These are phyloP conservation scores for Alloteropsis semialata DNA, from an alignment of 176 grass and related monocot genomes.

Conservation along the genomic window DNA sequence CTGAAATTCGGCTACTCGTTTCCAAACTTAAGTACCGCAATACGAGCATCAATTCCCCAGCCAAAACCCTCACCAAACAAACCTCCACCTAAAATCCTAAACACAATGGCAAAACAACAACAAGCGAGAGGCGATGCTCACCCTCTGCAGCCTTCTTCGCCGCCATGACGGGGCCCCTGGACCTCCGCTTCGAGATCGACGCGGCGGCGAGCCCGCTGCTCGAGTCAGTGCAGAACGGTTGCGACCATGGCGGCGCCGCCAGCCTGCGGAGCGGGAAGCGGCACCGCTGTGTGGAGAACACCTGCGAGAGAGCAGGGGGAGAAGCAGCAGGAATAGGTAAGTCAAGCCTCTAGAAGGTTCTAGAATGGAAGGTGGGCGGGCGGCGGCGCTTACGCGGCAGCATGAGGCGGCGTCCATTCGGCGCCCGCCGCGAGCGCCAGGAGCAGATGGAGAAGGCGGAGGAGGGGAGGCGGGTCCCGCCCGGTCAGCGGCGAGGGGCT, in stretches of 20 bases:
- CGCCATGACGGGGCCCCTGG: constrained; percentile 81
- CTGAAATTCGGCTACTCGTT: neutral
- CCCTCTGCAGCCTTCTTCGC: constrained; percentile 86
- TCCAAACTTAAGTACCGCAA: neutral
- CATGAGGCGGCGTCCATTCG: constrained; percentile 69
- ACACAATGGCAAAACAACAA: neutral
- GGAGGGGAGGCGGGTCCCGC: neutral
- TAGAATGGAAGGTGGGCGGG: neutral
- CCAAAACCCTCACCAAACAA: constrained; percentile 4
- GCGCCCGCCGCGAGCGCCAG: constrained; percentile 12
- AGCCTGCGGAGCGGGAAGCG: constrained; percentile 50
- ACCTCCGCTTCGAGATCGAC: constrained; percentile 60
- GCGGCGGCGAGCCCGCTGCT: constrained; percentile 18
- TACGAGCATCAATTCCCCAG: neutral
- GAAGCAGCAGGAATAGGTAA: neutral
- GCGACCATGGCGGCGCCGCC: constrained; percentile 18
- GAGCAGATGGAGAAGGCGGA: neutral
- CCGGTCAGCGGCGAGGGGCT: constrained; percentile 21
- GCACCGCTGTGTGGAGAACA: constrained; percentile 46
- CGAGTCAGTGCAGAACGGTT: constrained; percentile 33
- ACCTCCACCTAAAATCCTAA: neutral
- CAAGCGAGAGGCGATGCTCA: constrained; percentile 15
- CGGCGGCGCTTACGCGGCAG: constrained; percentile 42
- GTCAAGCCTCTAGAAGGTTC: neutral
- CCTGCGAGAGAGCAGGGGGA: constrained; percentile 4